Evolutionary conservation across 305 asterid species (phyloP).

Genomic region (Fraxinus sp.): DNA sequence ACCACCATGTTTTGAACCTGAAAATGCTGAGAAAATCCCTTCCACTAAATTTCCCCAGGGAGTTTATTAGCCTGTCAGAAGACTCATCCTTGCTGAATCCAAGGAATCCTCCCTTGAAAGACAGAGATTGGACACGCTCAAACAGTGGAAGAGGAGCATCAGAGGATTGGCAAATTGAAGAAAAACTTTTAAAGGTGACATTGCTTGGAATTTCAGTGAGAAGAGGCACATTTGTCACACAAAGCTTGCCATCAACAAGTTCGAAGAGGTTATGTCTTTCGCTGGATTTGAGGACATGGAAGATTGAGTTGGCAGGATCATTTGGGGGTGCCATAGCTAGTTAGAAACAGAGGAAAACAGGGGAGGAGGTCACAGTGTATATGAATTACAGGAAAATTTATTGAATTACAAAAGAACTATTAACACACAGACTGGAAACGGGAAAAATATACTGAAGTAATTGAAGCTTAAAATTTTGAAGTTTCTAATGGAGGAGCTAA

Average conservation of each 20-base stretch:
- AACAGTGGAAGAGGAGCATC: slow-evolving; percentile 48
- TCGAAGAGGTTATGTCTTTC: too few relatives aligned
- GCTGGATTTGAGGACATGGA: too few relatives aligned
- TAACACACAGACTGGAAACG: not conserved
- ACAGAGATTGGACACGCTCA: slow-evolving; percentile 45
- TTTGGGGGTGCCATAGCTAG: slow-evolving; percentile 55
- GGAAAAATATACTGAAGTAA: not conserved
- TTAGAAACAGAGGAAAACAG: slow-evolving; percentile 21
- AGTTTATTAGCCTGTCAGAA: slow-evolving; percentile 47
- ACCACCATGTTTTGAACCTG: slow-evolving; percentile 93
- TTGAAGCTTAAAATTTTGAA: not conserved
- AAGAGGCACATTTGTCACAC: slow-evolving; percentile 38
- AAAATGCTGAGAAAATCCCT: slow-evolving; percentile 74
- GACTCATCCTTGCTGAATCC: slow-evolving; percentile 48
- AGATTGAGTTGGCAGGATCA: too few relatives aligned
- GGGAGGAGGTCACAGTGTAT: slow-evolving; percentile 2
- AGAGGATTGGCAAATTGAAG: slow-evolving; percentile 44
- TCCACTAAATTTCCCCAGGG: slow-evolving; percentile 55
- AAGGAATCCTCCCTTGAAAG: slow-evolving; percentile 62
- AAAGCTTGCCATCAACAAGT: slow-evolving; percentile 41
- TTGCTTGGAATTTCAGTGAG: slow-evolving; percentile 57
- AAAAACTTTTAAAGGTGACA: slow-evolving; percentile 53
- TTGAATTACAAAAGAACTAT: not conserved
- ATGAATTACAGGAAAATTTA: not conserved
- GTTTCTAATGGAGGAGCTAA: not conserved